Evolutionary conservation across 2,329 filamentous ascomycete species (phyloP).

Genomic region (Aaosphaeria arxii): DNA sequence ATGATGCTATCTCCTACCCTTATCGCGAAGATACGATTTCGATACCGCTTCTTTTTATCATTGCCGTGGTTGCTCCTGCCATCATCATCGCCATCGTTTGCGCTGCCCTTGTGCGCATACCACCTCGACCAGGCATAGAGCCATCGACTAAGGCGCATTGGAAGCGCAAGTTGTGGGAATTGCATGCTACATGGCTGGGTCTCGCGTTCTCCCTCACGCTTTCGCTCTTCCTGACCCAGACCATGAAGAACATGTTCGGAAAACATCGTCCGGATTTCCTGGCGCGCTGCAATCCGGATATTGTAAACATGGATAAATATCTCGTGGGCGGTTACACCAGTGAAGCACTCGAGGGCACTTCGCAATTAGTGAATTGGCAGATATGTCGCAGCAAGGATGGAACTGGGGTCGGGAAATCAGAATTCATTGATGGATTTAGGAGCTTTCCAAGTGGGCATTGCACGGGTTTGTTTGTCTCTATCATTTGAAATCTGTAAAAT

Average conservation of each 20-base stretch:
- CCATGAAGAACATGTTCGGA: conserved; percentile 4
- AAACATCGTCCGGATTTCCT: conserved; percentile 5
- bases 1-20: conserved; percentile 2
- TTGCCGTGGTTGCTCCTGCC: not conserved
- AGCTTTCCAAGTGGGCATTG: too few relatives aligned
- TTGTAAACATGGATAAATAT: not conserved
- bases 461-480: too few relatives aligned
- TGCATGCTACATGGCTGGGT: too few relatives aligned
- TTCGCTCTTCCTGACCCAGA: conserved; percentile 2
- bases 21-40: conserved; percentile 1
- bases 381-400: conserved; percentile 2
- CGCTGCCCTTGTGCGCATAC: not conserved
- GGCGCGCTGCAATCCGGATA: conserved; percentile 1
- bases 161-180: too few relatives aligned
- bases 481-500: too few relatives aligned
- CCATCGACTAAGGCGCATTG: too few relatives aligned
- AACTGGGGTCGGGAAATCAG: not conserved
- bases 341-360: conserved; percentile 3
- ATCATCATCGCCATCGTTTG: not conserved
- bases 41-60: not conserved
- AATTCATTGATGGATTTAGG: too few relatives aligned
- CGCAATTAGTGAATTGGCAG: not conserved
- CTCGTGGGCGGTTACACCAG: conserved; percentile 2
- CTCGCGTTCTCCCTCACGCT: conserved; percentile 1
- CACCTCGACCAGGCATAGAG: not conserved